Conservation (phyloP, 1,139 yeast genomes). For the Geotrichum candidum region DNA sequence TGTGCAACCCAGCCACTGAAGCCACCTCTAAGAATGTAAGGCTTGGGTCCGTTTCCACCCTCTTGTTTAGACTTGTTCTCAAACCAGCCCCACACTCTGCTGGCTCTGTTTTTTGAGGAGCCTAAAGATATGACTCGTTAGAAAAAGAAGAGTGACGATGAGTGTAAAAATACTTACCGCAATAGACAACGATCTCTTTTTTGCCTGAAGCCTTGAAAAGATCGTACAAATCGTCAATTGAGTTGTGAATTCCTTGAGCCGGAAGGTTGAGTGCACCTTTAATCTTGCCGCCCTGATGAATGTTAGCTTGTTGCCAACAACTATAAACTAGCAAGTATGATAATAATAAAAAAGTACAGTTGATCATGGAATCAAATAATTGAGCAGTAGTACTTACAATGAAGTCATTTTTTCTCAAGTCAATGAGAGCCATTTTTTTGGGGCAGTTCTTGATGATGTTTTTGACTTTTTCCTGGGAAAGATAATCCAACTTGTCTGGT, state of each 20-base stretch:
- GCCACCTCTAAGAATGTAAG: constrained; percentile 25
- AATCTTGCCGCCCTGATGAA: constrained; percentile 23
- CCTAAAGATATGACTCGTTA: background rate
- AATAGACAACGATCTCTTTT: constrained; percentile 23
- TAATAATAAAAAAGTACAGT: too few species aligned
- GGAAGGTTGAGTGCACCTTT: constrained; percentile 27
- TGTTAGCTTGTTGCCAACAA: background rate
- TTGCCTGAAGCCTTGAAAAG: constrained; percentile 24
- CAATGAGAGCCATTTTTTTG: constrained; percentile 22
- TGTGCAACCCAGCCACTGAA: constrained; percentile 25
- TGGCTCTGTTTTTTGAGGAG: constrained; percentile 25
- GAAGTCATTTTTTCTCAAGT: constrained; percentile 26
- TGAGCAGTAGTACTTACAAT: constrained; percentile 1
- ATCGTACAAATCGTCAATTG: constrained; percentile 23
- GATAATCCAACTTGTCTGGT: constrained; percentile 19
- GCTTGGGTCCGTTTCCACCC: constrained; percentile 18
- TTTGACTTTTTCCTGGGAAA: constrained; percentile 21
- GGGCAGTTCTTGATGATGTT: constrained; percentile 16
- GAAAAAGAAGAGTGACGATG: background rate
- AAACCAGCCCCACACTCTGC: constrained; percentile 26
- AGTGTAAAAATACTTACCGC: constrained; percentile 11
- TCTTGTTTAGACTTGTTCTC: constrained; percentile 21
- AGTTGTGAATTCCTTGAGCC: constrained; percentile 25
- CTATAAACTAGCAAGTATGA: too few species aligned
- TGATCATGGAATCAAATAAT: background rate